These are phyloP conservation scores for Suhomyces pyralidae DNA, from an alignment of 805 yeast species.

Conservation along the genomic window DNA sequence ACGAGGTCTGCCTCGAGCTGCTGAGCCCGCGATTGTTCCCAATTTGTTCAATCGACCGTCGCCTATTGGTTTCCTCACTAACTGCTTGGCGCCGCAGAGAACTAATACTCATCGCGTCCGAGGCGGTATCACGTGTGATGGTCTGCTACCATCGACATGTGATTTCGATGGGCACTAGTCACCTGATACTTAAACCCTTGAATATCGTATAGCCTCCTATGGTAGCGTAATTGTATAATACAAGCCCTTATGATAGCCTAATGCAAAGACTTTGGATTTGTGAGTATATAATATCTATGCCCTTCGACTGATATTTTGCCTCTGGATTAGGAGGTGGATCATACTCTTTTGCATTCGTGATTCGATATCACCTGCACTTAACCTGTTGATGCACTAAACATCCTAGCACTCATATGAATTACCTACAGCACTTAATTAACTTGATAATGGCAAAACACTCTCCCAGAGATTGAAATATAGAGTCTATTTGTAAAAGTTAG, in stretches of 20 bases:
- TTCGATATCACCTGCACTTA: background rate
- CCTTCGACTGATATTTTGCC: background rate
- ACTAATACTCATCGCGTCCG: background rate
- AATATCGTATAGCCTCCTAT: too few relatives aligned
- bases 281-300: background rate
- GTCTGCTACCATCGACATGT: background rate
- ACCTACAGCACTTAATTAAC: background rate
- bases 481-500: background rate
- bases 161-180: background rate
- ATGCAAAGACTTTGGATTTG: background rate
- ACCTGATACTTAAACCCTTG: background rate
- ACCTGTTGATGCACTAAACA: background rate
- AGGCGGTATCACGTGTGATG: background rate
- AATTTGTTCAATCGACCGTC: background rate
- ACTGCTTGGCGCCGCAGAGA: background rate
- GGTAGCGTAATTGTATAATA: too few relatives aligned
- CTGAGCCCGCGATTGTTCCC: background rate
- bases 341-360: background rate
- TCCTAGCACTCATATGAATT: background rate
- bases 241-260: too few relatives aligned
- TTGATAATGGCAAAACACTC: too few relatives aligned
- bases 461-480: too few relatives aligned
- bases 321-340: background rate
- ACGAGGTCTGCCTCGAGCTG: background rate
- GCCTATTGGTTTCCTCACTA: background rate